These are phyloP conservation scores for Phytophthora meadii DNA, from an alignment of 352 stramenopile species.

Conservation along the genomic window DNA sequence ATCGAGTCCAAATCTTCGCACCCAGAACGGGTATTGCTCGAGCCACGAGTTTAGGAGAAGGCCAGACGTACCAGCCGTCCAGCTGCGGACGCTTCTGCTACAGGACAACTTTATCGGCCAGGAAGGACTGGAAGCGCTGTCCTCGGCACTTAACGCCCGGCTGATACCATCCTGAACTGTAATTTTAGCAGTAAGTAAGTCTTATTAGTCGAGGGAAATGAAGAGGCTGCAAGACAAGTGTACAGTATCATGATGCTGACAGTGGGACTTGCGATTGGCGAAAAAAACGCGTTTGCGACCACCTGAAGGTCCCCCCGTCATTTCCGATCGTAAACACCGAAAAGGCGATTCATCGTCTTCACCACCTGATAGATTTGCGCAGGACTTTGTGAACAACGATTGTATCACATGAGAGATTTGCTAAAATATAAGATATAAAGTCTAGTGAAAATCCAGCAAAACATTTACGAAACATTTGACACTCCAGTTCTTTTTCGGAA, in stretches of 20 bases:
- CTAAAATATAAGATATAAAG: neutral
- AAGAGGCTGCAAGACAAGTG: conserved; percentile 7
- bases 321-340: neutral
- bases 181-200: neutral
- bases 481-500: conserved; percentile 1
- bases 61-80: conserved; percentile 1
- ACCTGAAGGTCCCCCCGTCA: conserved; percentile 15
- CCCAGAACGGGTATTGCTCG: conserved; percentile 3
- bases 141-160: conserved; percentile 26
- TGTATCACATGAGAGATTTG: neutral
- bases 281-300: conserved; percentile 23
- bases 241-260: conserved; percentile 6
- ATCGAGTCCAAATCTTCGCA: conserved; percentile 2
- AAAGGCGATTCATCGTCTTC: neutral
- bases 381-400: neutral
- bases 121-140: conserved; percentile 32
- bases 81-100: conserved; percentile 34
- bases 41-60: conserved; percentile 6
- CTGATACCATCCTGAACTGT: conserved; percentile 15
- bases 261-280: conserved; percentile 31
- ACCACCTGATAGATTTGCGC: neutral
- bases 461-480: conserved; percentile 23
- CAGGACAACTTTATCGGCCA: conserved; percentile 47
- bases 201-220: conserved; percentile 1
- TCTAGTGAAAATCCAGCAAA: conserved; percentile 27